Evolutionary conservation across 805 yeast species (phyloP).

Genomic region (Kodamaea kaohsiungensis): DNA sequence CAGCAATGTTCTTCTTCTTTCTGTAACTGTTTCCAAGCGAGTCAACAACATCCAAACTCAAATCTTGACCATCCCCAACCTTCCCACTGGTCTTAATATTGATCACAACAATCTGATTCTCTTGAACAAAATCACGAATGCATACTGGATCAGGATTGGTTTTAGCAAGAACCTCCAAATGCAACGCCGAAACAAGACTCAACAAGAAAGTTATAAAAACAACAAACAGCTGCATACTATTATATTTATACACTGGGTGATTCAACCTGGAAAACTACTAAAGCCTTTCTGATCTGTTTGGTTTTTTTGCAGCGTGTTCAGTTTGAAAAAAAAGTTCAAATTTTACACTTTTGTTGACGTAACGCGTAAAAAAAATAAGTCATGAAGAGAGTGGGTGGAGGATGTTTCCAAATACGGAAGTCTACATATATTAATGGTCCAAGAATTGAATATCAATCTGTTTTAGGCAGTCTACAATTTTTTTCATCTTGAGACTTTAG

Average conservation of each 20-base stretch:
- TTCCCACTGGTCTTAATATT: slow-evolving; percentile 73
- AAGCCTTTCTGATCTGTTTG: slow-evolving; percentile 4
- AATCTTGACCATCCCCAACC: slow-evolving; percentile 83
- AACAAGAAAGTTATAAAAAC: slow-evolving; percentile 19
- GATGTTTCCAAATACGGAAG: slow-evolving; percentile 10
- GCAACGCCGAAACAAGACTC: slow-evolving; percentile 40
- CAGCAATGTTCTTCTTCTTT: slow-evolving; percentile 75
- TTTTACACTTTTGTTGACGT: slow-evolving; percentile 2
- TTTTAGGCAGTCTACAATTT: slow-evolving; percentile 1
- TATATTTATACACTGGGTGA: background rate
- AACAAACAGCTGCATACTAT: slow-evolving; percentile 15
- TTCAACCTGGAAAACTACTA: background rate
- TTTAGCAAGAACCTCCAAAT: slow-evolving; percentile 54
- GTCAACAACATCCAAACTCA: slow-evolving; percentile 70
- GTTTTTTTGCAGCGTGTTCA: slow-evolving; percentile 17
- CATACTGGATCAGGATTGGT: slow-evolving; percentile 64
- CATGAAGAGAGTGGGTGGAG: background rate
- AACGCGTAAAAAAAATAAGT: slow-evolving; percentile 6
- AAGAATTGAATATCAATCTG: background rate
- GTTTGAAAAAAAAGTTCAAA: slow-evolving; percentile 9
- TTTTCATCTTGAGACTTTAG: background rate
- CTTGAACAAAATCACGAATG: slow-evolving; percentile 86
- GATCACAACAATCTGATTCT: slow-evolving; percentile 85
- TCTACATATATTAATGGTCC: slow-evolving; percentile 1
- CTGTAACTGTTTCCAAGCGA: slow-evolving; percentile 79